Conservation (phyloP, 495 filamentous ascomycete genomes). For the Penicillium silybi region DNA sequence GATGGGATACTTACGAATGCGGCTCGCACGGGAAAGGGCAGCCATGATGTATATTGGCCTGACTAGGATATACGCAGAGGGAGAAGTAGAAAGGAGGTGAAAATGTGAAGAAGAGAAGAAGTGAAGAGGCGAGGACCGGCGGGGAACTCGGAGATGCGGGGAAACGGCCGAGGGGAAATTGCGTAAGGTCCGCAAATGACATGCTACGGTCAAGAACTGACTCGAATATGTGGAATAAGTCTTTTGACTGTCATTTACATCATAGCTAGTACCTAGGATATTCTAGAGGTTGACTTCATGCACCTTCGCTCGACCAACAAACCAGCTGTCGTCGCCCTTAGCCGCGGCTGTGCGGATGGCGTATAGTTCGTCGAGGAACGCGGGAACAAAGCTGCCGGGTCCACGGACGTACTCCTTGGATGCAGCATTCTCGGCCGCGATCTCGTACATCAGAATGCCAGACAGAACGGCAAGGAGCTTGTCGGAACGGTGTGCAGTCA, state of each 20-base stretch:
- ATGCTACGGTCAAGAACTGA: no score
- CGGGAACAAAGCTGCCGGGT: constrained; percentile 84
- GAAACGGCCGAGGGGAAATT: constrained; percentile 18
- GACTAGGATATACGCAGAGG: background rate
- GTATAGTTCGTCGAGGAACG: constrained; percentile 73
- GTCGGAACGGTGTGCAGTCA: constrained; percentile 58
- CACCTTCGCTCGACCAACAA: constrained; percentile 52
- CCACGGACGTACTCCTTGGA: constrained; percentile 61
- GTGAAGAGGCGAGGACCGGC: constrained; percentile 7
- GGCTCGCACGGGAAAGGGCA: constrained; percentile 23
- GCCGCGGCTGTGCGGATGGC: constrained; percentile 46
- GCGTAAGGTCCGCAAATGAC: no score
- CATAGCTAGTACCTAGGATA: background rate
- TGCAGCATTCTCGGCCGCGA: constrained; percentile 74
- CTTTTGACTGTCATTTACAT: constrained; percentile 4
- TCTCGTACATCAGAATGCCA: constrained; percentile 74
- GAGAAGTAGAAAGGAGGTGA: background rate
- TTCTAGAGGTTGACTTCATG: constrained; percentile 35
- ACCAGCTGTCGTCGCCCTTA: constrained; percentile 49
- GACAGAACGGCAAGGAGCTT: constrained; percentile 66
- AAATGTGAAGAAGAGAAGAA: constrained; percentile 12
- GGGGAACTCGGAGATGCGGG: constrained; percentile 27
- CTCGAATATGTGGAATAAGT: background rate
- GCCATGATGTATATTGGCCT: constrained; percentile 24
- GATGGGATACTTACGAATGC: constrained; percentile 28